A percentile compares a stretch with the other conserved stretches of the same genome.
phyloP scores from a whole-genome alignment of 495 filamentous ascomycete genomes.

The Xylaria venustula region DNA sequence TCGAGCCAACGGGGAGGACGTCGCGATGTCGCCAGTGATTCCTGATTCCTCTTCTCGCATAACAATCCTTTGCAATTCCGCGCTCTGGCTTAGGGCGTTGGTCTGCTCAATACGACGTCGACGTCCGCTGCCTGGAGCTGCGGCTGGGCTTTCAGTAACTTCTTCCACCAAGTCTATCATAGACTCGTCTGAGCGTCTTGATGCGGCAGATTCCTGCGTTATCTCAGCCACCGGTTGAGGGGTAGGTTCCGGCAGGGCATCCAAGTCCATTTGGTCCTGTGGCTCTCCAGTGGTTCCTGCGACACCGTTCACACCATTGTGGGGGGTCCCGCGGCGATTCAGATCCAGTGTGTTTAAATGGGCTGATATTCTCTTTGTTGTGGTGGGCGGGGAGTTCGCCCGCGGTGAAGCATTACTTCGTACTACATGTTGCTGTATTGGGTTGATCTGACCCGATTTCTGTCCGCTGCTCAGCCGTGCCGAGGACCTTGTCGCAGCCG shows the following conservation, averaged over 20 bases:
- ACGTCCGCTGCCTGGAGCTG: slow-evolving; percentile 47
- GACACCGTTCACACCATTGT: not conserved
- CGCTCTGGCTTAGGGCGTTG: slow-evolving; percentile 28
- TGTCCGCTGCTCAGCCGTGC: slow-evolving; percentile 17
- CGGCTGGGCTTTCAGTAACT: slow-evolving; percentile 47
- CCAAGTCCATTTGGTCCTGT: slow-evolving; percentile 8
- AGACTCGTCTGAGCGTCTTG: slow-evolving; percentile 8
- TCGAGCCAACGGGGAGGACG: slow-evolving; percentile 42
- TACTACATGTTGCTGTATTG: not conserved
- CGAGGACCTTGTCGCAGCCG: slow-evolving; percentile 20
- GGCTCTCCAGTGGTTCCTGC: slow-evolving; percentile 1
- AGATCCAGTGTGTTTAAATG: slow-evolving; percentile 1
- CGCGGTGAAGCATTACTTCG: not conserved
- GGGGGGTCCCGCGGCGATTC: not conserved
- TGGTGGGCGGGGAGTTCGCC: slow-evolving; percentile 7
- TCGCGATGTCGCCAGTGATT: slow-evolving; percentile 20
- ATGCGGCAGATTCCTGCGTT: slow-evolving; percentile 12
- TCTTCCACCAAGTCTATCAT: slow-evolving; percentile 34
- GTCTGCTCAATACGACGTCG: slow-evolving; percentile 31
- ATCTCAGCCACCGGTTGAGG: slow-evolving; percentile 1
- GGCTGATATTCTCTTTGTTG: slow-evolving; percentile 4
- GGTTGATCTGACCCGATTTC: slow-evolving; percentile 13
- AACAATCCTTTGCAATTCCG: slow-evolving; percentile 33
- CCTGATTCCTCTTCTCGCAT: slow-evolving; percentile 24
- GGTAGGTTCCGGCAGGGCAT: slow-evolving; percentile 4